Percentiles rank a stretch among this genome's conserved stretches.
phyloP scores from a whole-genome alignment of 257 asterid genomes.

The Jasminum sambac region DNA sequence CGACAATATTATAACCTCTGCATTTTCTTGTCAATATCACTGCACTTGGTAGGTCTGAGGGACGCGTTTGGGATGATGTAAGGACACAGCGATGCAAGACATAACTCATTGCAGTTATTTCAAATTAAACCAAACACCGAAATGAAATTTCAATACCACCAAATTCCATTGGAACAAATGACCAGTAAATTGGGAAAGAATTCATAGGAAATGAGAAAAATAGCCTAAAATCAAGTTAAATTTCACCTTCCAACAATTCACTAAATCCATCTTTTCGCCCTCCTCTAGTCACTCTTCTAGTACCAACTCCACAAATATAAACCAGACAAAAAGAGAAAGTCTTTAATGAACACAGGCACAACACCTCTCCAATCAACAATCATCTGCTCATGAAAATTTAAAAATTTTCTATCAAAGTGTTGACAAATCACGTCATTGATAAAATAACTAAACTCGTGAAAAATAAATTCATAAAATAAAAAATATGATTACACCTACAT shows the following conservation, averaged over 20 bases:
- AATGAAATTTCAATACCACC: conserved; percentile 4
- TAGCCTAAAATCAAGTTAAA: background rate
- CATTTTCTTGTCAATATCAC: too few species aligned
- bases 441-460: conserved; percentile 24
- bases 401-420: too few species aligned
- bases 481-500: background rate
- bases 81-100: too few species aligned
- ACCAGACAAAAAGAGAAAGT: conserved; percentile 17
- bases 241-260: conserved; percentile 73
- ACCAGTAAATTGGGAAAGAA: background rate
- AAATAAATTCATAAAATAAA: background rate
- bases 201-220: background rate
- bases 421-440: conserved; percentile 20
- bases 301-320: conserved; percentile 28
- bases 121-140: background rate
- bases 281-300: conserved; percentile 26
- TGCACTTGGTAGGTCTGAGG: too few species aligned
- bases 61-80: too few species aligned
- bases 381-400: conserved; percentile 37
- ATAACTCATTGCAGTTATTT: too few species aligned
- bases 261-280: conserved; percentile 70
- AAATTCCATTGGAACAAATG: conserved; percentile 5
- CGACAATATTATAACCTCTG: too few species aligned
- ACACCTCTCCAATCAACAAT: conserved; percentile 27
- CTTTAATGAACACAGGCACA: conserved; percentile 34